Conservation (phyloP, 1,284 basidiomycete genomes). For the Ustilago shanxiensis region DNA sequence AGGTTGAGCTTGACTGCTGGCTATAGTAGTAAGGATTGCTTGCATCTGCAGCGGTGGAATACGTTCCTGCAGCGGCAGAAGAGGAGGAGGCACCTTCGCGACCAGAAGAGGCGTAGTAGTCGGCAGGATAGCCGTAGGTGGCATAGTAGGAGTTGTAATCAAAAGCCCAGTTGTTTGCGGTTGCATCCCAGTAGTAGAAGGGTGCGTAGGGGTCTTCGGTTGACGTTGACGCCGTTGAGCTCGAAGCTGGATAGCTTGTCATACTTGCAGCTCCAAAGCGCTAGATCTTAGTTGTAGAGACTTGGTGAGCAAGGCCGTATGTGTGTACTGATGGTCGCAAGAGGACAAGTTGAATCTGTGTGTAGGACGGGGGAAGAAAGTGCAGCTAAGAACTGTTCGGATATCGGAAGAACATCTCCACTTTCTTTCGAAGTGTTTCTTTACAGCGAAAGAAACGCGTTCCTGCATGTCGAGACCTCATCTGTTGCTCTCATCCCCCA, state of each 20-base stretch:
- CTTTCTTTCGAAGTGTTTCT: slow-evolving; percentile 17
- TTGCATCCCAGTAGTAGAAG: slow-evolving; percentile 69
- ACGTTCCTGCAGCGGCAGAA: slow-evolving; percentile 19
- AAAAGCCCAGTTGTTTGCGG: slow-evolving; percentile 65
- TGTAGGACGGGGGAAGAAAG: background rate
- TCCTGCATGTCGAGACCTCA: background rate
- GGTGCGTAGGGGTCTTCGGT: slow-evolving; percentile 64
- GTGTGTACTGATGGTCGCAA: slow-evolving; percentile 6
- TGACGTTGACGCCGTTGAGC: slow-evolving; percentile 10
- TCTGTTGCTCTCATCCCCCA: background rate
- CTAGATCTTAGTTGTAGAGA: background rate
- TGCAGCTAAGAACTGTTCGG: slow-evolving; percentile 9
- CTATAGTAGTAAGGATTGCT: slow-evolving; percentile 28
- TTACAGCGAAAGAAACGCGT: too few relatives aligned
- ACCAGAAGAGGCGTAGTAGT: slow-evolving; percentile 43
- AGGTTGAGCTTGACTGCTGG: background rate
- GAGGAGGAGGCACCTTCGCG: slow-evolving; percentile 25
- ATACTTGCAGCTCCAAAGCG: background rate
- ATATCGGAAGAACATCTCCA: slow-evolving; percentile 20
- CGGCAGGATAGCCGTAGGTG: slow-evolving; percentile 57
- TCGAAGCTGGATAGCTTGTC: background rate
- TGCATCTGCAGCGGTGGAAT: slow-evolving; percentile 8
- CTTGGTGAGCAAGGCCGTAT: background rate
- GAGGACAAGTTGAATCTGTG: background rate
- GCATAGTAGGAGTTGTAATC: slow-evolving; percentile 67